Conservation (phyloP, 2,329 filamentous ascomycete genomes). For the Nemania diffusa region DNA sequence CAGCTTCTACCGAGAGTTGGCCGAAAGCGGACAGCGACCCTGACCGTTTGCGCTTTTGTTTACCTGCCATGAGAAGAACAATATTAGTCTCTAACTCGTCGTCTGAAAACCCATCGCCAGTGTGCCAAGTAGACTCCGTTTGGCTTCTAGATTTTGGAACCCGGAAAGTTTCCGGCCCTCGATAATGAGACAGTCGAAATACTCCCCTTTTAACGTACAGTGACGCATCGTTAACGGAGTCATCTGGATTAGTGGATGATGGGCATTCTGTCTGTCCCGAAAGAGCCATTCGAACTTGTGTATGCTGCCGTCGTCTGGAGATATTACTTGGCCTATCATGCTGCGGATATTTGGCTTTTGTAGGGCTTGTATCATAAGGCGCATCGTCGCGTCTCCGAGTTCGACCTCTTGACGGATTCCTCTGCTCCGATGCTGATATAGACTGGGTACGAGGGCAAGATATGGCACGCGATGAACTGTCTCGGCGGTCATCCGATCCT, state of each 20-base stretch:
- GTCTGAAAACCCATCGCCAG: slow-evolving; percentile 48
- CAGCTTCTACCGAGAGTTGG: slow-evolving; percentile 39
- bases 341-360: slow-evolving; percentile 11
- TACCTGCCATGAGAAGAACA: slow-evolving; percentile 38
- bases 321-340: slow-evolving; percentile 1
- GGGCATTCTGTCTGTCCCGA: background rate
- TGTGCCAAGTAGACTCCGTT: slow-evolving; percentile 39
- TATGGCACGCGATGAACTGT: background rate
- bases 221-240: background rate
- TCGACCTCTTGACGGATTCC: slow-evolving; percentile 25
- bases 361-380: background rate
- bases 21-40: slow-evolving; percentile 39
- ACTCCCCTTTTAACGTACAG: slow-evolving; percentile 46
- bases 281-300: background rate
- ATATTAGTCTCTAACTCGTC: slow-evolving; percentile 44
- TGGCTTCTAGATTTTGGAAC: slow-evolving; percentile 42
- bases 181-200: slow-evolving; percentile 40
- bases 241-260: background rate
- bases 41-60: slow-evolving; percentile 41
- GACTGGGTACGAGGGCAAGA: background rate
- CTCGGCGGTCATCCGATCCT: background rate
- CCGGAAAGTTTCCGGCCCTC: slow-evolving; percentile 35
- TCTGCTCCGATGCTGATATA: slow-evolving; percentile 1
- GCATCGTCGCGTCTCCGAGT: slow-evolving; percentile 27
- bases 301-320: background rate